A percentile compares a stretch with the other conserved stretches of the same genome.
phyloP scores from a whole-genome alignment of 192 early-diverging fungal genomes.

The Gonapodya prolifera region DNA sequence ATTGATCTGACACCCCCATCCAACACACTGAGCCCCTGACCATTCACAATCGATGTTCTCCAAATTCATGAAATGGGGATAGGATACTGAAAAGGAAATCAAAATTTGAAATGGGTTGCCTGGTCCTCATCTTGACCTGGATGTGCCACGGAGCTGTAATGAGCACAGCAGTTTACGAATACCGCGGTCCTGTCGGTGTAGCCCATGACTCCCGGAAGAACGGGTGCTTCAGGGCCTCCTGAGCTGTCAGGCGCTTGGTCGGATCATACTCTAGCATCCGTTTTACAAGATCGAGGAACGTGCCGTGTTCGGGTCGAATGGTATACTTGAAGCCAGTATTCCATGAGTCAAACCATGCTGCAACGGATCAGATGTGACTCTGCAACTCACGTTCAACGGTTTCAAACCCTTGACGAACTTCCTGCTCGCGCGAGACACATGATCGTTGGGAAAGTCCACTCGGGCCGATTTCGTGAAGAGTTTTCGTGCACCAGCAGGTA shows the following conservation, averaged over 20 bases:
- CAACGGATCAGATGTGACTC: conserved; percentile 7
- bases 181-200: too few relatives aligned
- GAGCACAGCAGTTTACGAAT: too few relatives aligned
- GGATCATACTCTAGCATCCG: conserved; percentile 73
- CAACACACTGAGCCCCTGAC: too few relatives aligned
- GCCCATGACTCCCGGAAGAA: conserved; percentile 53
- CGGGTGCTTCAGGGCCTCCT: conserved; percentile 68
- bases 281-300: conserved; percentile 59
- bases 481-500: conserved; percentile 24
- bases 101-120: too few relatives aligned
- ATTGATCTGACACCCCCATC: too few relatives aligned
- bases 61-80: too few relatives aligned
- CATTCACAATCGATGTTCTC: too few relatives aligned
- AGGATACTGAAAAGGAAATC: too few relatives aligned
- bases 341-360: background rate
- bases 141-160: too few relatives aligned
- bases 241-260: conserved; percentile 59
- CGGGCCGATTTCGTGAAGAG: conserved; percentile 9
- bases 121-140: too few relatives aligned
- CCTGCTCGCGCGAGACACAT: conserved; percentile 36
- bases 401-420: conserved; percentile 48
- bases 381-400: conserved; percentile 32
- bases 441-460: conserved; percentile 38
- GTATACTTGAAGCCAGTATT: background rate
- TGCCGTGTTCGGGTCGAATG: background rate